Evolutionary conservation across 257 asterid genomes (phyloP).

Genomic region (Solanum sejunctum): DNA sequence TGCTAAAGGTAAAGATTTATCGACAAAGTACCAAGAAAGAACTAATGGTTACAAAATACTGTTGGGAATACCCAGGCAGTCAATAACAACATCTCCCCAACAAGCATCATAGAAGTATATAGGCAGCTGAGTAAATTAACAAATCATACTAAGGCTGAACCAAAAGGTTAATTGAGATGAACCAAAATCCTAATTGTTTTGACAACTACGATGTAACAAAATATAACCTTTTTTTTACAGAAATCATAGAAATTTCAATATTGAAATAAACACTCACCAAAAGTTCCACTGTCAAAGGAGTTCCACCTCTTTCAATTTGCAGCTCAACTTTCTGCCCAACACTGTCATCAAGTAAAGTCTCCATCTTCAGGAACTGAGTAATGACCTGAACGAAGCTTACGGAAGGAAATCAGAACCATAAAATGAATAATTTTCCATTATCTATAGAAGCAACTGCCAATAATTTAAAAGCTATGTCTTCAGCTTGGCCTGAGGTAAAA

Average conservation of each 20-base stretch:
- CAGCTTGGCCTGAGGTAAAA: background rate
- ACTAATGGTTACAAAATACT: background rate
- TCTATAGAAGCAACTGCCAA: background rate
- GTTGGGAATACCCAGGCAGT: background rate
- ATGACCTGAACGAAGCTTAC: conserved; percentile 51
- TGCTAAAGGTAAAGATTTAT: background rate
- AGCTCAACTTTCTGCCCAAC: conserved; percentile 68
- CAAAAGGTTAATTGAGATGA: background rate
- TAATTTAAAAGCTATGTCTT: background rate
- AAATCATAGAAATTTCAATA: background rate
- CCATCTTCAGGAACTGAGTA: conserved; percentile 91
- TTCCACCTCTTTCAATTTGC: conserved; percentile 97
- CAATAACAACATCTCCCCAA: background rate
- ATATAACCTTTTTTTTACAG: background rate
- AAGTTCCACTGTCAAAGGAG: conserved; percentile 58
- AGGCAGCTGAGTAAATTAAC: background rate
- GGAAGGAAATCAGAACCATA: background rate
- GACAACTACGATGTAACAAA: background rate
- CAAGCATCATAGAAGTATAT: background rate
- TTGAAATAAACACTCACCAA: conserved; percentile 32
- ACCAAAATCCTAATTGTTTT: background rate
- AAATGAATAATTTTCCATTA: background rate
- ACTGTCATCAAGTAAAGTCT: conserved; percentile 78
- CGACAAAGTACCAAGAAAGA: background rate
- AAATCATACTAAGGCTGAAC: background rate